Conservation (phyloP, 306 rosid species). For the Begonia peltatifolia region DNA sequence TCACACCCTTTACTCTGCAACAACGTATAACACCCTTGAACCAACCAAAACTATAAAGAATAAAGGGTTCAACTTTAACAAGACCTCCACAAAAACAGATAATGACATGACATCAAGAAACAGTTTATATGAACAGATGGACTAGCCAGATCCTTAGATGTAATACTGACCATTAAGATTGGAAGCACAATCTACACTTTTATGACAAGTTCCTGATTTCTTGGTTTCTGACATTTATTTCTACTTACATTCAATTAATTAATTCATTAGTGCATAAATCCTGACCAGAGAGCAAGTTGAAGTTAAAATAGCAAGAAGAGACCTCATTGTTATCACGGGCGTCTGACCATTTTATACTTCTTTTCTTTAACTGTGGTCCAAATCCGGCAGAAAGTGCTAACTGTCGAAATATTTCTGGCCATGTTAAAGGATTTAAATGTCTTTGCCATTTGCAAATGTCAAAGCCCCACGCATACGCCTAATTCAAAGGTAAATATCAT, state of each 20-base stretch:
- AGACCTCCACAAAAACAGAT: too few relatives aligned
- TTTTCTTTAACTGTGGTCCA: slow-evolving; percentile 83
- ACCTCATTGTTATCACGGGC: slow-evolving; percentile 77
- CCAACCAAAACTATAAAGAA: not conserved
- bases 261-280: too few relatives aligned
- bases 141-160: too few relatives aligned
- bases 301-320: slow-evolving; percentile 3
- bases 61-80: not conserved
- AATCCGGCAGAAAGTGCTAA: slow-evolving; percentile 85
- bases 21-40: slow-evolving; percentile 5
- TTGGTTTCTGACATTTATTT: too few relatives aligned
- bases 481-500: slow-evolving; percentile 11
- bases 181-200: too few relatives aligned
- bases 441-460: slow-evolving; percentile 93
- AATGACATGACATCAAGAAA: too few relatives aligned
- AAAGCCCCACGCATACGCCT: slow-evolving; percentile 99
- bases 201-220: too few relatives aligned
- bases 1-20: slow-evolving; percentile 59
- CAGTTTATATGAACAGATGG: not conserved
- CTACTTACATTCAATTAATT: too few relatives aligned
- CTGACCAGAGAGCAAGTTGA: too few relatives aligned
- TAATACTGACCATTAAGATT: too few relatives aligned
- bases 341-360: slow-evolving; percentile 50
- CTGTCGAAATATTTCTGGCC: slow-evolving; percentile 95
- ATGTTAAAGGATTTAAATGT: slow-evolving; percentile 80